Conservation (phyloP, 2,329 filamentous ascomycete genomes). For the Neofusicoccum cordaticola region DNA sequence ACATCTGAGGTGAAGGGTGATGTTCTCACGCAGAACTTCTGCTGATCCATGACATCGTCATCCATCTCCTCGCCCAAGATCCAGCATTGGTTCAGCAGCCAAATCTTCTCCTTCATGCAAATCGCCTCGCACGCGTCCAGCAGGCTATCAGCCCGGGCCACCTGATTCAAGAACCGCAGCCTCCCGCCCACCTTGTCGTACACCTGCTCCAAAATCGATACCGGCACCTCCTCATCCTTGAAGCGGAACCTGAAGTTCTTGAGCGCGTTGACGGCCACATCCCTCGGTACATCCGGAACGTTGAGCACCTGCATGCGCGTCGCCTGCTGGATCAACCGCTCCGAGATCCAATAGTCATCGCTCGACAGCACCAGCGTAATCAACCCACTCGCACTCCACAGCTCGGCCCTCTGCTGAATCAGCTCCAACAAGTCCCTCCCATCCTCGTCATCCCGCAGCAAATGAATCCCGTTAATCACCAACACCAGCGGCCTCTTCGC, state of each 20-base stretch:
- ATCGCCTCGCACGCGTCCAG: conserved; percentile 67
- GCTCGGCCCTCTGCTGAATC: conserved; percentile 83
- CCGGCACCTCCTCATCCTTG: conserved; percentile 56
- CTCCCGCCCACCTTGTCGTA: conserved; percentile 82
- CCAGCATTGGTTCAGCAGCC: conserved; percentile 69
- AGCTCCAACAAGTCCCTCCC: conserved; percentile 83
- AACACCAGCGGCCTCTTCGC: conserved; percentile 68
- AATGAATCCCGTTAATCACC: conserved; percentile 83
- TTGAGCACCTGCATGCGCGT: conserved; percentile 86
- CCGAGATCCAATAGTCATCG: conserved; percentile 94
- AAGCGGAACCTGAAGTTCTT: conserved; percentile 70
- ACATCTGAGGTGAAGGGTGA: not conserved
- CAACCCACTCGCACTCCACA: conserved; percentile 82
- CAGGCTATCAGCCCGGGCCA: conserved; percentile 77
- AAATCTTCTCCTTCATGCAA: conserved; percentile 63
- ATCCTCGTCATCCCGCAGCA: conserved; percentile 80
- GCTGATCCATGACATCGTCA: conserved; percentile 90
- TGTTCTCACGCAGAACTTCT: conserved; percentile 72
- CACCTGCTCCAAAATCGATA: conserved; percentile 62
- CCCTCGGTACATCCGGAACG: conserved; percentile 72
- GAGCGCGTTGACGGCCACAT: conserved; percentile 69
- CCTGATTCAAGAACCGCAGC: conserved; percentile 75
- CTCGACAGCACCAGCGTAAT: conserved; percentile 86
- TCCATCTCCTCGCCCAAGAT: conserved; percentile 71
- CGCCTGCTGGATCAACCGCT: conserved; percentile 79